These are phyloP conservation scores for Fusarium lateritium DNA, from an alignment of 2,329 filamentous ascomycete genomes.

Conservation along the genomic window DNA sequence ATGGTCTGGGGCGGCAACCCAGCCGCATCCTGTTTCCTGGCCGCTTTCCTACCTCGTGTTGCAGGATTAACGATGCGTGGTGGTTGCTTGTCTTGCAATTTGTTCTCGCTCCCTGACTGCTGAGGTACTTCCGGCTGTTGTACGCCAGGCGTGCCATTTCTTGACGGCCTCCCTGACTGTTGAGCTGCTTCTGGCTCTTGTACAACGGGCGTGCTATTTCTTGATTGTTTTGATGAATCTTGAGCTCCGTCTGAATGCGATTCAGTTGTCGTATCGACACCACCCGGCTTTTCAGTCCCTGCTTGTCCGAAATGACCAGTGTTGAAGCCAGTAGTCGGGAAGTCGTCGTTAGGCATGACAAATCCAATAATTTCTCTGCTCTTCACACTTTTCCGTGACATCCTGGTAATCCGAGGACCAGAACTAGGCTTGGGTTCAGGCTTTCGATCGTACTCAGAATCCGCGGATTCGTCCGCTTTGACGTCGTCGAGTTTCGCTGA, in stretches of 20 bases:
- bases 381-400: constrained; percentile 61
- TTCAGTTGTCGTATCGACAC: background rate
- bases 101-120: constrained; percentile 7
- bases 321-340: constrained; percentile 33
- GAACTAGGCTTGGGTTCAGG: constrained; percentile 18
- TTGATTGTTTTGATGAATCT: background rate
- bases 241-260: constrained; percentile 7
- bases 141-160: background rate
- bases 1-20: constrained; percentile 62
- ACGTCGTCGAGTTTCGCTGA: background rate
- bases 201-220: background rate
- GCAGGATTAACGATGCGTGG: constrained; percentile 62
- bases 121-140: constrained; percentile 12
- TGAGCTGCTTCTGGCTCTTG: constrained; percentile 5
- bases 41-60: constrained; percentile 68
- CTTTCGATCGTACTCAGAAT: constrained; percentile 10
- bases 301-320: constrained; percentile 9
- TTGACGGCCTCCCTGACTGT: no score
- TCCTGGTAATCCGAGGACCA: constrained; percentile 57
- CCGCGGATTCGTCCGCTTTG: constrained; percentile 1
- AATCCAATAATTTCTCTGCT: constrained; percentile 65
- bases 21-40: constrained; percentile 65
- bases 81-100: constrained; percentile 26
- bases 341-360: constrained; percentile 38
- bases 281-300: constrained; percentile 4